Base-by-base conservation (phyloP, 768 basidiomycete species). In the Chalciporus sphaerocephalus region DNA sequence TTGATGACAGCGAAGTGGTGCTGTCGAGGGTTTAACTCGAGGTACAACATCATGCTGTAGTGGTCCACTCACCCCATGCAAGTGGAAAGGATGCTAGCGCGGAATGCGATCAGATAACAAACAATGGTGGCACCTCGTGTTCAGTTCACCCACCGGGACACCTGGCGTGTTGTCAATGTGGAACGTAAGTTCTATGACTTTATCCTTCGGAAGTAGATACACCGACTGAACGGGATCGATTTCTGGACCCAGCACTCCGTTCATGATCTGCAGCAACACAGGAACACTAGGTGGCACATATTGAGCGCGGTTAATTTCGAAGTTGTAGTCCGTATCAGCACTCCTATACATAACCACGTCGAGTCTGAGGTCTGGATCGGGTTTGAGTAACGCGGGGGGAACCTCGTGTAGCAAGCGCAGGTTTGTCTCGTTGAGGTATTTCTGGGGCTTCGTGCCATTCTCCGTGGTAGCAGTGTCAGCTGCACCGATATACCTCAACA, bases 1-100 rank as follows among this genome's bases (percentile, higher is more conserved):
- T 69, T 59, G 18, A 76, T 58, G 17, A 77, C 75, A 34, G 67
- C 65, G 51, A 78, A 78, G 8, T 62, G 48, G 50, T 77, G 74
- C 71, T 74, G 25, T 22, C 10, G 30, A n/a, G 7, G 9, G 33
- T 40, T 28, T 35, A 21, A 27, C 33, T 42, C 10, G 33, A 25
- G 17, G 17, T 16, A 1, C 2, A 10, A 20, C 15, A 24, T 24
- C 9, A 11, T 13, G 10, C 10, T 13, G 0, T 17, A 30, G 25
- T 5, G 24, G 22, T 20, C 18, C 6, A 41, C 54, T 36, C 16
- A 50, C 51, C 15, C 51, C 48, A 24, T 56, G 54, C 21, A 51
- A 18, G 37, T 53, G 52, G 25, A 56, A 50, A 4, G 52, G 54
- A 40, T 51, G 54, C 54, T 56, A 22, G 8, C 9, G 21, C 7